Conservation (phyloP, 2,329 filamentous ascomycete genomes). For the Epicoccum nigrum region DNA sequence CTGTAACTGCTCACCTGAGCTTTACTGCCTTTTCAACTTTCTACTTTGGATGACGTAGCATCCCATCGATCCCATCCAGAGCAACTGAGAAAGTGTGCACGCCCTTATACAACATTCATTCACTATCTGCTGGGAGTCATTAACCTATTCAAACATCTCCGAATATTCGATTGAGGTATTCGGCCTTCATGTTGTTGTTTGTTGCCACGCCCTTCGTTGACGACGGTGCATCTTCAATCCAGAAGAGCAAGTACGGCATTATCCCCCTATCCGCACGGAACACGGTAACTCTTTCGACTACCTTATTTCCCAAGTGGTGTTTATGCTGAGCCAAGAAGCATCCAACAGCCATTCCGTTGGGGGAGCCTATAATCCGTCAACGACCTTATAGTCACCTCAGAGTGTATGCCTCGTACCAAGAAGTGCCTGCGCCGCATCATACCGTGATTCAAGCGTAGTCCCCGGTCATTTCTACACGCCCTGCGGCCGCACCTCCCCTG, state of each 20-base stretch:
- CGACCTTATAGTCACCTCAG: too few species aligned
- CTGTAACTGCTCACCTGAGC: too few species aligned
- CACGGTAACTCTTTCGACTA: conserved; percentile 18
- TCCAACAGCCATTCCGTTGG: conserved; percentile 14
- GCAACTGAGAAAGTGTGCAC: too few species aligned
- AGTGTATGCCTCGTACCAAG: conserved; percentile 6
- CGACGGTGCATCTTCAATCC: conserved; percentile 13
- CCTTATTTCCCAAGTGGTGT: conserved; percentile 12
- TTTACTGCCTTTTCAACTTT: too few species aligned
- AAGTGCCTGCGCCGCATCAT: conserved; percentile 13
- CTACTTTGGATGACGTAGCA: too few species aligned
- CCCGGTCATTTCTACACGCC: conserved; percentile 18
- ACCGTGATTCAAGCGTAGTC: conserved; percentile 6
- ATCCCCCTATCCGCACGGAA: conserved; percentile 12
- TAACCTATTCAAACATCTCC: too few species aligned
- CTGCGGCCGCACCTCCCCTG: conserved; percentile 1
- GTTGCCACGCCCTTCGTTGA: too few species aligned
- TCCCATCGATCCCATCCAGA: too few species aligned
- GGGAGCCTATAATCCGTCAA: conserved; percentile 10
- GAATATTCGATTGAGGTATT: too few species aligned
- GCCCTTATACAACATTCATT: too few species aligned
- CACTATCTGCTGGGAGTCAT: too few species aligned
- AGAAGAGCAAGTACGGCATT: conserved; percentile 21
- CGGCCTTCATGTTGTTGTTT: too few species aligned
- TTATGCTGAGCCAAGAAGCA: conserved; percentile 25